Percentiles rank a stretch among this genome's conserved stretches.
phyloP scores from a whole-genome alignment of 163 green algal genomes.

The Volvox carteri region DNA sequence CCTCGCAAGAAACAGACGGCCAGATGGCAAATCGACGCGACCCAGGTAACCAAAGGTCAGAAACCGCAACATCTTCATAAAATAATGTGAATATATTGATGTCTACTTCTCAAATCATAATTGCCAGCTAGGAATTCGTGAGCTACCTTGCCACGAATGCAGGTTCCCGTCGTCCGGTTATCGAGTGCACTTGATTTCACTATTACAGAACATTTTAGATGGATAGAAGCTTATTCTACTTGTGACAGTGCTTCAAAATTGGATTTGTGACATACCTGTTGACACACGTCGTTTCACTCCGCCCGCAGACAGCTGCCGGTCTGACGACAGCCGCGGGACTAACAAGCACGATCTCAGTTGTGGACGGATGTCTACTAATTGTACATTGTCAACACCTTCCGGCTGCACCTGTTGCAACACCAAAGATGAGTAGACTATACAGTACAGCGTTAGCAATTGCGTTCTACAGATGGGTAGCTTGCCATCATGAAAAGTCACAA shows the following conservation, averaged over 20 bases:
- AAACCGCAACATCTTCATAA: not conserved
- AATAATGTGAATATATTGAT: not conserved
- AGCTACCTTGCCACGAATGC: too few species aligned
- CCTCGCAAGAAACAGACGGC: not conserved
- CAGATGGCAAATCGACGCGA: not conserved
- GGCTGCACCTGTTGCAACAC: not conserved
- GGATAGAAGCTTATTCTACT: not conserved
- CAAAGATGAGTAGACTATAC: not conserved
- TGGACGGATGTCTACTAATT: too few species aligned
- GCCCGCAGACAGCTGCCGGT: too few species aligned
- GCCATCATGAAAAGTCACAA: too few species aligned
- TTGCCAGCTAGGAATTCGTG: too few species aligned
- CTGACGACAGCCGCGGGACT: too few species aligned
- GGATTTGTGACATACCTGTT: not conserved
- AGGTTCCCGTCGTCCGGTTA: not conserved
- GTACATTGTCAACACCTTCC: too few species aligned
- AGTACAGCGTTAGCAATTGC: too few species aligned
- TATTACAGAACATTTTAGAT: not conserved
- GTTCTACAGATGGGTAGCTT: too few species aligned
- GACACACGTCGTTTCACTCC: not conserved
- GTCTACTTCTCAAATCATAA: not conserved
- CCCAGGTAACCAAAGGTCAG: constrained; percentile 7
- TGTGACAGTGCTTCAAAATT: not conserved
- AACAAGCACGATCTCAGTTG: too few species aligned
- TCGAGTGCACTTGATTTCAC: not conserved